Evolutionary conservation across 2,329 filamentous ascomycete species (phyloP).

Genomic region (Cladorrhinum sp.): DNA sequence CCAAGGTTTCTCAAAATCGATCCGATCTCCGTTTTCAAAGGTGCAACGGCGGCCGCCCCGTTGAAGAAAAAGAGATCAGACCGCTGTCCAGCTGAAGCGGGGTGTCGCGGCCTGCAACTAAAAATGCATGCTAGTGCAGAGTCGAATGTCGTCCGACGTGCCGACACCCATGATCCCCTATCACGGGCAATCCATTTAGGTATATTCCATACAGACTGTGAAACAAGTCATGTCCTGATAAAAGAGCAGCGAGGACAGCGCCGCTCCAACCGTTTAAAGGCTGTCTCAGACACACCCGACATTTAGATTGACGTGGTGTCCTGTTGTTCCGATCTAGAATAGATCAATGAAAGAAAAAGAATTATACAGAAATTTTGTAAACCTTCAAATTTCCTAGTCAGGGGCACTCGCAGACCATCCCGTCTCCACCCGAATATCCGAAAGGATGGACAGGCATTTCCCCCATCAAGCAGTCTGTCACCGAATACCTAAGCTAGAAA

Average conservation of each 20-base stretch:
- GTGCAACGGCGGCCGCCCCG: neutral
- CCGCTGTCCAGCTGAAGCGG: constrained; percentile 1
- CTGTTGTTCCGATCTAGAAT: no score
- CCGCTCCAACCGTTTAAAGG: neutral
- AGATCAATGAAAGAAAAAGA: no score
- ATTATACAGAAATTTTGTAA: neutral
- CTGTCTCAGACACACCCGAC: neutral
- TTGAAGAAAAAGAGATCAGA: neutral
- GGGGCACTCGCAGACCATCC: neutral
- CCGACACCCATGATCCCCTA: neutral
- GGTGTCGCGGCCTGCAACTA: neutral
- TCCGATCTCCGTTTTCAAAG: neutral
- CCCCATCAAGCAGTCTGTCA: no score
- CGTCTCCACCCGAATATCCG: neutral
- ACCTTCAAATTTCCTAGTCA: neutral
- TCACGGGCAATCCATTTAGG: neutral
- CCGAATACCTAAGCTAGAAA: no score
- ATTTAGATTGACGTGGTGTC: neutral
- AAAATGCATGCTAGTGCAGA: neutral
- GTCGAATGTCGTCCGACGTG: neutral
- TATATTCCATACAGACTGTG: neutral
- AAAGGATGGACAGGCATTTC: neutral
- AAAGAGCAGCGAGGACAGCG: neutral
- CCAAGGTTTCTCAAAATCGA: neutral
- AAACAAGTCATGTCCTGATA: neutral